Conservation (phyloP, 768 basidiomycete genomes). For the Leccinum broughii region DNA sequence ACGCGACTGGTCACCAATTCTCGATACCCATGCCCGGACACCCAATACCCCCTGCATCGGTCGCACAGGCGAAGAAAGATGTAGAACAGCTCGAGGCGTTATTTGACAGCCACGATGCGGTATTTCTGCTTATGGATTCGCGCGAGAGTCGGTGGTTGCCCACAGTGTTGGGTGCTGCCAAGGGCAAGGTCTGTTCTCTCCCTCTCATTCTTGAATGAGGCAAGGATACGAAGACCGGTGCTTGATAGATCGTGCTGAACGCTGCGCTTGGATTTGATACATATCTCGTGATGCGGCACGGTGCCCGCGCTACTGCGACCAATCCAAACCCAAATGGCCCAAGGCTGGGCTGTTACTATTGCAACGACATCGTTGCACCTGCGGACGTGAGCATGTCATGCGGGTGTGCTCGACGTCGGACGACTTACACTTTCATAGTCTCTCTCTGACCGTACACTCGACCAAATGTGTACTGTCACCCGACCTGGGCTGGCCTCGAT, state of each 20-base stretch:
- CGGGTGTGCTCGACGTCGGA: neutral
- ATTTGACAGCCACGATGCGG: conserved; percentile 82
- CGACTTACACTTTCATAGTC: conserved; percentile 37
- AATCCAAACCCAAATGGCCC: conserved; percentile 23
- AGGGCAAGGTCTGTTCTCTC: conserved; percentile 67
- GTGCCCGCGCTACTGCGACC: conserved; percentile 49
- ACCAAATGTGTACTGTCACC: conserved; percentile 99
- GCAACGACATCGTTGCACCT: conserved; percentile 97
- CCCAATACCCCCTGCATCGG: conserved; percentile 65
- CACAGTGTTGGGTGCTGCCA: conserved; percentile 80
- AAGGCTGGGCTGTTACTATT: conserved; percentile 92
- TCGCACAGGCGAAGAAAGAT: conserved; percentile 63
- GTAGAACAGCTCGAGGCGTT: conserved; percentile 73
- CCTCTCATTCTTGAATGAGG: neutral
- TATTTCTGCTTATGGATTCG: conserved; percentile 98
- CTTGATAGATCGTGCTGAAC: conserved; percentile 80
- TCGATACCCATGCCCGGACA: conserved; percentile 98
- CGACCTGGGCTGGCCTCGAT: conserved; percentile 92
- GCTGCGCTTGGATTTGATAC: conserved; percentile 95
- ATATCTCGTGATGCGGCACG: conserved; percentile 96
- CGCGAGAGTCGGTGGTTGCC: conserved; percentile 96
- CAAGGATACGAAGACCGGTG: neutral
- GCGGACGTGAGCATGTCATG: conserved; percentile 64
- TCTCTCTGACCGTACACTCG: conserved; percentile 86
- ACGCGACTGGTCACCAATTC: conserved; percentile 74